phyloP scores from a whole-genome alignment of 257 asterid species.

The Lycium ferocissimum region DNA sequence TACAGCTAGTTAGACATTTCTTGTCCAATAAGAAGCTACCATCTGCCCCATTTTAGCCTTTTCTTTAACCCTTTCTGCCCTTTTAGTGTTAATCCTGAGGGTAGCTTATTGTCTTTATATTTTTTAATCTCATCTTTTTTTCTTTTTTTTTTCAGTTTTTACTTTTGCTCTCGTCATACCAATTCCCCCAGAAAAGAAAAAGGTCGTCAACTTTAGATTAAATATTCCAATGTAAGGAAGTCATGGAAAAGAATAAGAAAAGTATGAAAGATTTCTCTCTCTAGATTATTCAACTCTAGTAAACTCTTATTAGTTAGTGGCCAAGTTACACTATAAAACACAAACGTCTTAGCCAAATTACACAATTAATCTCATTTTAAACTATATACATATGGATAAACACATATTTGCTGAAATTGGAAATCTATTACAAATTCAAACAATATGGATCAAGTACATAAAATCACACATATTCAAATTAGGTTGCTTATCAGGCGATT shows the following conservation, averaged over 20 bases:
- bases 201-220: not conserved
- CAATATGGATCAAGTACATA: not conserved
- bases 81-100: not conserved
- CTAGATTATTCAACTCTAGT: not conserved
- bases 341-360: not conserved
- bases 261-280: not conserved
- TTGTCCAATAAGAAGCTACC: constrained; percentile 60
- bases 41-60: constrained; percentile 46
- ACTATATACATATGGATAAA: not conserved
- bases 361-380: not conserved
- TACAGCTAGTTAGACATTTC: constrained; percentile 64
- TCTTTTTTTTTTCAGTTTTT: no score
- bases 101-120: not conserved
- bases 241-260: not conserved
- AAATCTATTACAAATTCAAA: constrained; percentile 1
- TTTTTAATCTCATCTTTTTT: not conserved
- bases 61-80: not conserved
- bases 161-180: not conserved
- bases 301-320: not conserved
- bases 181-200: not conserved
- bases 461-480: not conserved
- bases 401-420: not conserved
- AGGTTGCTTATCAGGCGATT: no score
- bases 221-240: not conserved
- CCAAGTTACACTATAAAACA: not conserved